Conservation (phyloP, 768 basidiomycete species). For the Tulasnella sp. region DNA sequence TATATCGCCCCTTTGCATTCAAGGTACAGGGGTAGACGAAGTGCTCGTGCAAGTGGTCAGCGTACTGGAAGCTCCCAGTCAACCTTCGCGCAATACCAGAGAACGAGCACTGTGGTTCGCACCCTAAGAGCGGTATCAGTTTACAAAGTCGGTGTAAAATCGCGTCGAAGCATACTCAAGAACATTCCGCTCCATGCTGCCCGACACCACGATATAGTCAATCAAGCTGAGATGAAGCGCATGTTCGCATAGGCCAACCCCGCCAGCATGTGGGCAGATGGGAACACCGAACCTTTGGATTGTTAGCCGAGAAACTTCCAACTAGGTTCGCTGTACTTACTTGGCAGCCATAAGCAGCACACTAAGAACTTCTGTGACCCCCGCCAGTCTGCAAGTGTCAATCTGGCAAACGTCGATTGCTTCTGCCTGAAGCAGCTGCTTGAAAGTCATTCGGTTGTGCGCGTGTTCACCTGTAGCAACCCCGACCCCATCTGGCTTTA, state of each 20-base stretch:
- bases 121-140: neutral
- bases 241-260: conserved; percentile 38
- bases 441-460: conserved; percentile 39
- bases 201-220: conserved; percentile 39
- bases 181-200: conserved; percentile 37
- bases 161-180: conserved; percentile 30
- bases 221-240: conserved; percentile 33
- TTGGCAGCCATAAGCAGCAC: conserved; percentile 39
- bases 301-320: neutral
- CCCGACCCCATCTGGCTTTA: conserved; percentile 35
- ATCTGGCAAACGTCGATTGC: conserved; percentile 42
- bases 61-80: conserved; percentile 11
- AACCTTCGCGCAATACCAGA: neutral
- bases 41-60: conserved; percentile 36
- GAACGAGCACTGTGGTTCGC: neutral
- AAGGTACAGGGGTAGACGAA: conserved; percentile 36
- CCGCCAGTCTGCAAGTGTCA: conserved; percentile 37
- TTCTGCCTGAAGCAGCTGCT: conserved; percentile 38
- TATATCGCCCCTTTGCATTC: conserved; percentile 37
- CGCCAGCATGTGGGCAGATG: conserved; percentile 39
- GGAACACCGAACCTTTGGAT: conserved; percentile 28
- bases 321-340: neutral
- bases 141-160: neutral
- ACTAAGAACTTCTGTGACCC: conserved; percentile 39
- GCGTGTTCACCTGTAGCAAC: conserved; percentile 41